Base-by-base conservation (phyloP, 2,329 filamentous ascomycete genomes). In the Aspergillus ochraceoroseus region DNA sequence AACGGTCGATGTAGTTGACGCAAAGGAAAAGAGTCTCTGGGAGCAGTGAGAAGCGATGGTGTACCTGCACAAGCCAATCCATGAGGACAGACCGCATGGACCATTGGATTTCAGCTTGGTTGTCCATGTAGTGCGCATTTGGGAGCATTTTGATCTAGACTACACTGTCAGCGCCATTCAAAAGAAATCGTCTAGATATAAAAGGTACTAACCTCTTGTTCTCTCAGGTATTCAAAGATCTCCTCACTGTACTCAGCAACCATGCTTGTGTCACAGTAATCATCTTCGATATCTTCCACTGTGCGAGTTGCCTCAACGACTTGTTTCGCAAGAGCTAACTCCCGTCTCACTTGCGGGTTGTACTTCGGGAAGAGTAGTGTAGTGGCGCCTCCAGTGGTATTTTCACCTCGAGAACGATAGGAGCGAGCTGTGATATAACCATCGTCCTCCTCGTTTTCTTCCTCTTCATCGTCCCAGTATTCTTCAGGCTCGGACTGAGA, bases 41-140 rank as follows among this genome's bases (percentile, higher is more conserved):
- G 6, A 96, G 78, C 18, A 98, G 77, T 23, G 77, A 80, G 70
- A 98, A 98, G 23, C 92, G 86, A 54, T 83, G 80, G 63, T 98
- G 92, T 19, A 98, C 92, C 64, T 98, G 89, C 32, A 96, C 85
- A 29, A 98, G 75, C 92, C 92, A 98, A 65, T 96, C 92, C 82
- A 98, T 94, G 39, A 98, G 75, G 14, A 96, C 87, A 4, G 88
- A 84, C 32, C 92, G 87, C 92, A 96, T 98, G 2, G 89, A 95
- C 92, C 92, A 98, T 62, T 95, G 87, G 42, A 98, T 94, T 65
- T 96, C 90, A n/a, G 84, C 82, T 64, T 98, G 92, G 52, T 85
- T 82, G 48, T 95, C 87, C 90, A 98, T 98, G 73, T 98, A 98
- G 62, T 92, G 80, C 3, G 87, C 75, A 57, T 92, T 89, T 1